Evolutionary conservation across 768 basidiomycete genomes (phyloP), one percentile per base, ranked within the genome.

Genomic region (Megacollybia marginata): DNA sequence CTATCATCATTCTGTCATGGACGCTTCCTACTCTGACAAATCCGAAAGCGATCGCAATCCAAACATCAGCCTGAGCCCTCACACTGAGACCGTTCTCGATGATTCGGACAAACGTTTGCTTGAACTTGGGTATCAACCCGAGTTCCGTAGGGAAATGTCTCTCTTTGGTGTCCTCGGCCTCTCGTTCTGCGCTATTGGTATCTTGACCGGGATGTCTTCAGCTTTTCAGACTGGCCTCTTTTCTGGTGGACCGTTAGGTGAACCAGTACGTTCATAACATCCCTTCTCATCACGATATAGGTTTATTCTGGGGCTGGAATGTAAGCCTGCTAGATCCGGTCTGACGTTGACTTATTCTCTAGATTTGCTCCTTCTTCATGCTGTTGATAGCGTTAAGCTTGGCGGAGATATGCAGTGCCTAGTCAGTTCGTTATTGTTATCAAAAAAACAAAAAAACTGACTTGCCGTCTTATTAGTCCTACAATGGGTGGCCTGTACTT

Each of bases 301-400:
- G 67, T 1, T 60, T 80, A 52, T 80, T 81, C 58, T 80, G 79
- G 78, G 79, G 77, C 9, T 80, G 79, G 79, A 80, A 81, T 55
- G 79, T 78, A 51, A 54, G 70, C 15, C 38, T 13, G 38, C 15
- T 5, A 8, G 13, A 40, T 13, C 13, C 13, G 2, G 38, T 5
- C 8, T 40, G 2, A 18, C 5, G 38, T 18, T 40, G 33, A 12
- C 20, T 10, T n/a, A 46, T 32, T 35, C 13, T 11, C 33, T 46
- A 73, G 73, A 74, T 76, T 57, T 79, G 79, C 57, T 80, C 72
- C 45, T 54, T 79, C 23, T 81, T 80, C 61, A 79, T 80, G 78
- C 62, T 80, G 28, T 61, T 80, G 33, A 77, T 80, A 50, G 73
- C 79, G 0, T 60, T 79, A 23, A 75, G 78, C 46, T 60, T 80